Base-by-base conservation (phyloP, 257 asterid genomes). In the Perilla frutescens region DNA sequence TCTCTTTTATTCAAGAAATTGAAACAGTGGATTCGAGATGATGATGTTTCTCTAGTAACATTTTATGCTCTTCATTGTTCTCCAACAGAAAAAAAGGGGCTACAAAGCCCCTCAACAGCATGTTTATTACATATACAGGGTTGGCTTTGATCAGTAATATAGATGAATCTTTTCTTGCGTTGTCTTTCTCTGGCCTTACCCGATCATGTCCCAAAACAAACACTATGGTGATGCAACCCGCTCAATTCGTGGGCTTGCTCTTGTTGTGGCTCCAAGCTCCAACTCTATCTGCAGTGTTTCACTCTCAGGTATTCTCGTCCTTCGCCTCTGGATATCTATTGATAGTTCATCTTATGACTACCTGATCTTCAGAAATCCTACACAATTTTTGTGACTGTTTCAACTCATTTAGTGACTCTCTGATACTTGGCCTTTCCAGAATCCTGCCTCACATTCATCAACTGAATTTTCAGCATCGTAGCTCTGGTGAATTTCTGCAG, bases 401-500 rank as follows among this genome's bases (percentile, higher is more conserved):
- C 6, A 48, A 6, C 15, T 12, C 54, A 48, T 12, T 48, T 48
- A 12, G 54, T 48, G 48, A 9, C 48, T 43, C 8, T 43, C 48
- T 43, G 48, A 43, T 43, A 9, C 48, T 43, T 43, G 48, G 54
- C 5, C 20, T 51, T 40, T 48, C n/a, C 9, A 6, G n/a, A 34
- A 13, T 43, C 69, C 29, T 8, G 34, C 9, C 12, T 57, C 58
- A 9, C 59, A 56, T 37, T 65, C 73, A 20, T 76, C 58, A 12
- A 31, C 32, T 26, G 45, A 68, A 37, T 41, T 69, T n/a, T 68
- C 76, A 12, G 13, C 15, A 10, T 32, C 51, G 8, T 43, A 41
- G 31, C 76, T 79, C 71, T 56, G 77, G 3, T 59, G 56, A 59
- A 39, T 68, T 29, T 58, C 62, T 49, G 12, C 26, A 8, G 66